Base-by-base conservation (phyloP, 495 filamentous ascomycete genomes). In the Eremomyces bilateralis region DNA sequence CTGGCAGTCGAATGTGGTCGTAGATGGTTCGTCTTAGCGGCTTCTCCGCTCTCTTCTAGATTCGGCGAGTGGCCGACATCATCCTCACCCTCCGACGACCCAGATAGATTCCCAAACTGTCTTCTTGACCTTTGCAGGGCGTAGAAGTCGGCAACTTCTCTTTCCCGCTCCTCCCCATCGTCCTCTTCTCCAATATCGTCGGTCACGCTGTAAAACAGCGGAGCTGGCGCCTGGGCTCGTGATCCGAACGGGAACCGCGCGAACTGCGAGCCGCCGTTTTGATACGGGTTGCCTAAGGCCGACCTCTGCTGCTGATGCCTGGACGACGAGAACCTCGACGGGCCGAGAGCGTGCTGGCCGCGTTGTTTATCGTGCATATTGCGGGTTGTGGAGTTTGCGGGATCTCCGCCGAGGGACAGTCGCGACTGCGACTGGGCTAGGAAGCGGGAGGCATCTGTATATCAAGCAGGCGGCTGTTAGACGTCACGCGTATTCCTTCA, bases 361-460 rank as follows among this genome's bases (percentile, higher is more conserved):
- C 24, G 45, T 11, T 53, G 57, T 21, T 61, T 57, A 34, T 63
- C 62, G 44, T 59, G 51, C 21, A 59, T 62, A 38, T 60, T 62
- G 43, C 59, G 53, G 51, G 37, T 41, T 63, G 67, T 36, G n/a
- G 36, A 15, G 31, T 46, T 39, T 25, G 30, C 34, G 32, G 78
- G 74, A 16, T 66, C 62, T 42, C 71, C 71, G 34, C 61, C 54
- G 53, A 75, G 61, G 57, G 69, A 75, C 39, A 81, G 57, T 34
- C 82, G 73, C 21, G 88, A 91, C 59, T 94, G 84, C 35, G 88
- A 95, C 67, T 97, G 88, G 33, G 88, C 83, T 41, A 97, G 73
- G 52, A 97, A 97, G 34, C 76, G 76, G 35, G 90, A 95, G 45
- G 88, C 88, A 76, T 97, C 88, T 97, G 33, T 21, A 24, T 18